Evolutionary conservation across 2,329 filamentous ascomycete genomes (phyloP), one percentile per base, ranked within the genome.

Genomic region (Aspergillus japonicus): DNA sequence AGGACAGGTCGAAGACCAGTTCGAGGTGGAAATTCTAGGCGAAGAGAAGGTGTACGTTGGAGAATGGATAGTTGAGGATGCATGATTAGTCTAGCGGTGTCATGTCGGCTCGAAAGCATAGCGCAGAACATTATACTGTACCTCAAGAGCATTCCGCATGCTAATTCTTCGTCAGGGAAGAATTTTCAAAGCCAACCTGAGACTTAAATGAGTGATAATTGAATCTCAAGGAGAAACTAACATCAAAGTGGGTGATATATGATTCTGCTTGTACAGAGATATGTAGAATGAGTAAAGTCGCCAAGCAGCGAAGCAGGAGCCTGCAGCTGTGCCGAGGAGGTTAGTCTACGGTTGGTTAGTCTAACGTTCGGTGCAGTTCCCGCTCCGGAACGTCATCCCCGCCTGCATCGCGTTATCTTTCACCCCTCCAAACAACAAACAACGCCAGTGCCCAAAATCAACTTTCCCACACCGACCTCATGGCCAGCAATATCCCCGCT

Each of bases 401-500:
- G 54, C 50, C 48, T 63, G 56, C 48, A 61, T 62, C 29, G 47
- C 29, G 50, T 44, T 48, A 47, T 55, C 54, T 53, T 55, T 33
- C 29, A 56, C 47, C 39, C 24, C 23, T 49, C 42, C 42, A 24
- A 35, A 50, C 56, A 48, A 54, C 49, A 33, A 55, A 56, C 33
- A 35, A 35, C 14, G 2, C 31, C 52, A 44, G 31, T 51, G 14
- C 26, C 47, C 31, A 47, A 29, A 12, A 19, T 52, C 44, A 5
- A 49, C 49, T 42, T 23, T 47, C 39, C 50, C 33, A 12, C 33
- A 44, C 48, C 35, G 53, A 49, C 50, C 78, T 59, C 64, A 96
- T 96, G 93, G 86, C 91, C 53, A 83, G 85, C 69, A 80, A 81
- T 58, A 80, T 94, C 58, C 92, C 92, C 16, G 81, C 84, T 35